A percentile compares a stretch with the other conserved stretches of the same genome.
phyloP scores from a whole-genome alignment of 2,329 filamentous ascomycete genomes.

The Pseudonectria foliicola region DNA sequence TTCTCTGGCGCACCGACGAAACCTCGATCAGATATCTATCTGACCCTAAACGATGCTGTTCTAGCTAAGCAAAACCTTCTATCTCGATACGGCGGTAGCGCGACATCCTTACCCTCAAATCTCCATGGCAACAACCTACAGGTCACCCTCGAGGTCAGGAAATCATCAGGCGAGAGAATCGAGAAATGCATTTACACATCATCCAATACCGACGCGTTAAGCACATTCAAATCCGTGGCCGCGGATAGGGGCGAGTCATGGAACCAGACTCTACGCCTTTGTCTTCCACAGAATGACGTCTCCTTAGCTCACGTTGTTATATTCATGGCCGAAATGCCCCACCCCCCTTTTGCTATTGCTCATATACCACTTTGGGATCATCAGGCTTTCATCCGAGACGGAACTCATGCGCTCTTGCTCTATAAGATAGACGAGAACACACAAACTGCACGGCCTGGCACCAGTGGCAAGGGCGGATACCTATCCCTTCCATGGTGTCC shows the following conservation, averaged over 20 bases:
- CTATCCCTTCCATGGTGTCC: conserved; percentile 75
- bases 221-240: conserved; percentile 82
- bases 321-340: conserved; percentile 79
- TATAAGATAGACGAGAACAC: conserved; percentile 93
- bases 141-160: conserved; percentile 81
- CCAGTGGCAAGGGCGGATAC: conserved; percentile 74
- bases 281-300: conserved; percentile 73
- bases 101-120: conserved; percentile 59
- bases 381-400: conserved; percentile 83
- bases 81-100: conserved; percentile 64
- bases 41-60: conserved; percentile 75
- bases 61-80: conserved; percentile 67
- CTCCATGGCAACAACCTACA: conserved; percentile 70
- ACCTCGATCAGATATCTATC: conserved; percentile 86
- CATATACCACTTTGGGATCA: conserved; percentile 93
- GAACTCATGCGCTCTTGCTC: conserved; percentile 69
- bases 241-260: conserved; percentile 73
- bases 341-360: conserved; percentile 81
- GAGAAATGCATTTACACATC: conserved; percentile 83
- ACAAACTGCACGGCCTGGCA: conserved; percentile 55
- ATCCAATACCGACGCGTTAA: conserved; percentile 71
- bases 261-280: conserved; percentile 81
- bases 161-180: conserved; percentile 69
- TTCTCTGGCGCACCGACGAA: conserved; percentile 89
- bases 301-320: conserved; percentile 79